phyloP scores from a whole-genome alignment of 2,329 filamentous ascomycete species.

The Scytalidium sp. region DNA sequence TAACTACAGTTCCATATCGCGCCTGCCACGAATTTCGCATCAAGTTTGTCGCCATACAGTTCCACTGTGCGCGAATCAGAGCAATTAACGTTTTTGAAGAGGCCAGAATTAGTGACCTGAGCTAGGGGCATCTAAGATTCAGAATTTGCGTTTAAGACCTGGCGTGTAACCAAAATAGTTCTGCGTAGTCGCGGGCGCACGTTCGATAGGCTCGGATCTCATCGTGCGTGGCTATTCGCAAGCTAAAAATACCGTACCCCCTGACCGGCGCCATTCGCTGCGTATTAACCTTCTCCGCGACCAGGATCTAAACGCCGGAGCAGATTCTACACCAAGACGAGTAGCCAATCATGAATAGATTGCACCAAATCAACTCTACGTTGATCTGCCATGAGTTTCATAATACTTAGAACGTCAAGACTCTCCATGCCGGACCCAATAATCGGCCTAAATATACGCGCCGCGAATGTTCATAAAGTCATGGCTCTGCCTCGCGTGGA shows the following conservation, averaged over 20 bases:
- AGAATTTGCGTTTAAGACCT: neutral
- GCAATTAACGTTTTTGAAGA: neutral
- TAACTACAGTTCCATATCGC: too few species aligned
- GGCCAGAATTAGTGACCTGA: neutral
- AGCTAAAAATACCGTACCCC: neutral
- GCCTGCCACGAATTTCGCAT: too few species aligned
- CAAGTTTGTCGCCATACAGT: too few species aligned
- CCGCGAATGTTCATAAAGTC: constrained; percentile 18
- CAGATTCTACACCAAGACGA: too few species aligned
- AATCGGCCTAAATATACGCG: constrained; percentile 19
- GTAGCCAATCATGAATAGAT: neutral
- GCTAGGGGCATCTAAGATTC: neutral
- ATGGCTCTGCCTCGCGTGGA: constrained; percentile 12
- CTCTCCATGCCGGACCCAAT: constrained; percentile 19
- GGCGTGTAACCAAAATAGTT: neutral
- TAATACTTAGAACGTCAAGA: constrained; percentile 6
- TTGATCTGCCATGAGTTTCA: constrained; percentile 10
- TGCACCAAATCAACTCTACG: neutral
- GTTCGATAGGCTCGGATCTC: neutral
- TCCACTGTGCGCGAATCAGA: too few species aligned
- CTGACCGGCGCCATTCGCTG: neutral
- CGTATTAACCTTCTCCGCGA: neutral
- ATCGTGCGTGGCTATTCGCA: neutral
- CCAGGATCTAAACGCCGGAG: neutral
- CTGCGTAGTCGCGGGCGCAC: neutral